Percentiles rank a stretch among this genome's conserved stretches.
Evolutionary conservation across 2,329 filamentous ascomycete genomes (phyloP).

Genomic region (Trichoderma koningii): DNA sequence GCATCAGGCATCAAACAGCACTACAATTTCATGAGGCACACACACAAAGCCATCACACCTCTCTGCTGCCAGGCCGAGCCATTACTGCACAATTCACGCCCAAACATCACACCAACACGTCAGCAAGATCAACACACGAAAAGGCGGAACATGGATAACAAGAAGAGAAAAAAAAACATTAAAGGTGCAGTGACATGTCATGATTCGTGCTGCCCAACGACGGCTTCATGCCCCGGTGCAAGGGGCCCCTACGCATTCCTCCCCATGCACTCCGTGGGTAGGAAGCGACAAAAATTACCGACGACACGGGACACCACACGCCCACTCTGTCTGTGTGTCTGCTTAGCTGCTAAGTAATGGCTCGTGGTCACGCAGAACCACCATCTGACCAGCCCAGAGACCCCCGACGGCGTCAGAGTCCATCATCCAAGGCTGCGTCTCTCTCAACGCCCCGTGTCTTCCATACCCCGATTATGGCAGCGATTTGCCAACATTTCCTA

Average conservation of each 20-base stretch:
- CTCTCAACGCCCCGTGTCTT: conserved; percentile 33
- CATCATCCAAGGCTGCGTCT: conserved; percentile 31
- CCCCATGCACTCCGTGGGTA: background rate
- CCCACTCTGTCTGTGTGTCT: background rate
- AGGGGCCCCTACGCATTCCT: conserved; percentile 18
- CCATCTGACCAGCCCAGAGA: conserved; percentile 16
- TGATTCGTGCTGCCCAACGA: conserved; percentile 20
- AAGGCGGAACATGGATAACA: background rate
- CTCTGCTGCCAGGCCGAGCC: too few relatives aligned
- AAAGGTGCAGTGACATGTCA: conserved; percentile 14
- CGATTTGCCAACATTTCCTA: conserved; percentile 35
- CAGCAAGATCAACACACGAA: background rate
- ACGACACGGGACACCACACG: conserved; percentile 2
- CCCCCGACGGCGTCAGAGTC: conserved; percentile 22
- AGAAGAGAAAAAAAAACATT: background rate
- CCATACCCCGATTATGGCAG: conserved; percentile 37
- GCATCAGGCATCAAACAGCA: too few relatives aligned
- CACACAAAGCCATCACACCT: too few relatives aligned
- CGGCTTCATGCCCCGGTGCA: conserved; percentile 15
- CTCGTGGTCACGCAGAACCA: conserved; percentile 23
- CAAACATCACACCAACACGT: too few relatives aligned
- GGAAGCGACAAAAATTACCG: background rate
- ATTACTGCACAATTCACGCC: too few relatives aligned
- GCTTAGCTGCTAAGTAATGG: conserved; percentile 5
- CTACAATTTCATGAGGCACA: too few relatives aligned